Evolutionary conservation across 140 eudicot species (phyloP).

Genomic region (Eryngium alpinum): DNA sequence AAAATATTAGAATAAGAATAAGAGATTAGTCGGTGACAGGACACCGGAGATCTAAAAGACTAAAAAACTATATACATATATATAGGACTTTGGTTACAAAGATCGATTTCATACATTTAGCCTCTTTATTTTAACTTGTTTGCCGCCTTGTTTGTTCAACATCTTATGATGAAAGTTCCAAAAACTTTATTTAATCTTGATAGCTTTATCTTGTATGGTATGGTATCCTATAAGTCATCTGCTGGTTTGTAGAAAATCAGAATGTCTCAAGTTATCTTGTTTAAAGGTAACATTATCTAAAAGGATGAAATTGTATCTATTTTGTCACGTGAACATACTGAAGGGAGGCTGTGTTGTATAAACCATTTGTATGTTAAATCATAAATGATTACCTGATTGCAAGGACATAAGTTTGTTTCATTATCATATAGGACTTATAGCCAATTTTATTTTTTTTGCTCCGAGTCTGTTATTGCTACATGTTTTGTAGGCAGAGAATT

Average conservation of each 20-base stretch:
- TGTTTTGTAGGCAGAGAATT: not conserved
- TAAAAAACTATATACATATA: too few relatives aligned
- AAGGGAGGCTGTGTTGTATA: not conserved
- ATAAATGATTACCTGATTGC: not conserved
- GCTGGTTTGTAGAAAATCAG: not conserved
- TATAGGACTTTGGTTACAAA: too few relatives aligned
- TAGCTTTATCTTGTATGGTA: too few relatives aligned
- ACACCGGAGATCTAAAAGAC: too few relatives aligned
- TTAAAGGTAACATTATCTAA: not conserved
- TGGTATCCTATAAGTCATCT: too few relatives aligned
- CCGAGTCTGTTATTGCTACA: not conserved
- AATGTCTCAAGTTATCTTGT: not conserved
- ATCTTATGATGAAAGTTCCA: too few relatives aligned
- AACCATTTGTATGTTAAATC: not conserved
- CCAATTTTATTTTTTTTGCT: not conserved
- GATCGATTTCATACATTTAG: too few relatives aligned
- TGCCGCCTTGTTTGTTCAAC: too few relatives aligned
- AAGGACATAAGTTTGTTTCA: not conserved
- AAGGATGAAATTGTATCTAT: not conserved
- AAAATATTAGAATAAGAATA: too few relatives aligned
- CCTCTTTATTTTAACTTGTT: too few relatives aligned
- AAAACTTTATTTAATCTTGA: too few relatives aligned
- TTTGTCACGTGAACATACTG: not conserved
- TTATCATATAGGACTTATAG: not conserved
- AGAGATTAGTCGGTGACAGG: too few relatives aligned